Base-by-base conservation (phyloP, 2,329 filamentous ascomycete genomes). In the Aureobasidium mangrovei region DNA sequence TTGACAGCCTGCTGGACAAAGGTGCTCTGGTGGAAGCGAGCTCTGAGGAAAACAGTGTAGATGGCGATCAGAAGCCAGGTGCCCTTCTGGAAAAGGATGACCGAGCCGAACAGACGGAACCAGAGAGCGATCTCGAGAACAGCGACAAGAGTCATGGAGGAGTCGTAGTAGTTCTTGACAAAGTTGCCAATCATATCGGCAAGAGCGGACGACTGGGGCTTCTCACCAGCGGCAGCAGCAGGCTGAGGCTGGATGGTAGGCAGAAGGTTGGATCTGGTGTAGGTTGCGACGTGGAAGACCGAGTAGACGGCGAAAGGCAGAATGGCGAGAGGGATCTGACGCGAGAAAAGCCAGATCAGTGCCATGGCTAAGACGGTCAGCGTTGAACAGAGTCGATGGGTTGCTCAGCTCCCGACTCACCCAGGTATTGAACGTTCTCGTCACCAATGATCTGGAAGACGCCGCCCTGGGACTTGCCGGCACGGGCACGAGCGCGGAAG, bases 131-230 rank as follows among this genome's bases (percentile, higher is more conserved):
- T 88, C 76, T 98, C 93, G 56, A 98, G 86, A 44, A 78, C 76
- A 36, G 91, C 86, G 32, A 98, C 93, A 58, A 97, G 77, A 56
- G 86, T 88, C 93, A 98, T 98, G 72, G 89, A 95, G 58, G 82
- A 75, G 70, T 98, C 93, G 69, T 98, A 98, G 81, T 97, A 96
- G 69, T 90, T 83, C 83, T 97, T 97, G 70, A 98, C 90, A 66
- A 98, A 98, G 65, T 79, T 80, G 63, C 90, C 90, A 70, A 98
- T 95, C 62, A 78, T 81, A 59, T 96, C 90, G 53, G 87, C 84
- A 55, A 90, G 72, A 41, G 83, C 82, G 58, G 79, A 78, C 33
- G 76, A 74, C 74, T 82, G 74, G 72, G 69, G 85, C 56, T 82
- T 78, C 52, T 78, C 73, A 40, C 79, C 76, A 38, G 80, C 71